Percentiles rank a stretch among this genome's conserved stretches.
Conservation (phyloP, 176 grass and related monocot species). For the Phyllostachys edulis region DNA sequence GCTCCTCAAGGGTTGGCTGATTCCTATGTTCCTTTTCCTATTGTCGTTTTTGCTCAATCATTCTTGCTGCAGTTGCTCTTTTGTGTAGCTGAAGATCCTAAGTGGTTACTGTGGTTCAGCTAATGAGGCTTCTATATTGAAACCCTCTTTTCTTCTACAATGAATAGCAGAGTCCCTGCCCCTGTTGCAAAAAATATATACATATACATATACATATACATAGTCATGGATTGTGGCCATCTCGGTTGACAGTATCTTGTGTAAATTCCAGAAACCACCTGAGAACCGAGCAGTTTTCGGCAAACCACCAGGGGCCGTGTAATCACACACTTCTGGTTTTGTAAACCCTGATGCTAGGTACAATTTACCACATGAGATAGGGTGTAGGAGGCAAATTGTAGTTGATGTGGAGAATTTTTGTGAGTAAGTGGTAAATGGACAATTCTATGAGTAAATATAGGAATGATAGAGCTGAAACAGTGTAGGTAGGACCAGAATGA, state of each 20-base stretch:
- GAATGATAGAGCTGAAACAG: neutral
- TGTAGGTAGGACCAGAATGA: neutral
- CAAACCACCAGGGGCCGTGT: neutral
- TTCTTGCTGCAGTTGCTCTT: neutral
- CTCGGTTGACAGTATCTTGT: neutral
- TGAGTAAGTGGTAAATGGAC: neutral
- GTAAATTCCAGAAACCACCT: neutral
- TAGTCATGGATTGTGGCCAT: too few species aligned
- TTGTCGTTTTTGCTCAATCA: neutral
- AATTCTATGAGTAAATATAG: neutral
- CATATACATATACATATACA: too few species aligned
- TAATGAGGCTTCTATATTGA: too few species aligned
- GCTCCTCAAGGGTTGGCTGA: neutral
- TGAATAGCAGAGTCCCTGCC: too few species aligned
- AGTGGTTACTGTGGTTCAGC: too few species aligned
- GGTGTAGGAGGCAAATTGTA: constrained; percentile 1
- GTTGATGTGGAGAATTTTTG: neutral
- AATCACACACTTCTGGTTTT: neutral
- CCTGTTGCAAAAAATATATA: too few species aligned
- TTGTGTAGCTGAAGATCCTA: too few species aligned
- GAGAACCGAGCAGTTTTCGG: neutral
- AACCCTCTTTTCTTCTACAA: too few species aligned
- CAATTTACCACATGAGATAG: neutral
- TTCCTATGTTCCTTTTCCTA: neutral
- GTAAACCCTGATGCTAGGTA: neutral